Evolutionary conservation across 768 basidiomycete species (phyloP), one percentile per base, ranked within the genome.

Genomic region (Cubamyces sp.): DNA sequence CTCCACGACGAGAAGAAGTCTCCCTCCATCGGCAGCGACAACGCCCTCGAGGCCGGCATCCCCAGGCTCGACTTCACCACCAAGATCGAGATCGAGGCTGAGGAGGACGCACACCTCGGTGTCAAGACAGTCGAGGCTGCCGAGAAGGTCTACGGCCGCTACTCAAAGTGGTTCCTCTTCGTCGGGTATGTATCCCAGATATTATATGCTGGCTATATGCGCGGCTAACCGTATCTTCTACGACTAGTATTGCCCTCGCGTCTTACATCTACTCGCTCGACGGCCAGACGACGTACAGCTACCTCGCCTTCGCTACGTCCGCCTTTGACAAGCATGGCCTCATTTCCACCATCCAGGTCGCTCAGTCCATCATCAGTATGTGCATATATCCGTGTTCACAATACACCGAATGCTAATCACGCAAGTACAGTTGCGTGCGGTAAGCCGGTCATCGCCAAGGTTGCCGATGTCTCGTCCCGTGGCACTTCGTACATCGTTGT

Each of bases 251-350:
- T 64, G 87, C 78, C 11, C 80, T 89, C 1, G 86, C 87, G 0
- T 82, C 87, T 0, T 91, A 89, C 71, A 86, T 90, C 57, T 91
- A 91, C 72, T 88, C 88, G 0, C 79, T 92, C 47, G 90, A 91
- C 61, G 78, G 82, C n/a, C 80, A 82, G 19, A 90, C 88, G 5
- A 90, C 89, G 2, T 86, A 76, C 67, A 80, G 77, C 58, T 91
- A 89, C 72, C 63, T 67, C 54, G 47, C 66, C 9, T 67, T 61
- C 28, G 66, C 66, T 0, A 59, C 66, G 16, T 67, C 66, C 26
- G 21, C 60, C 21, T 64, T 64, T 42, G 66, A 60, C 52, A 60
- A 58, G 43, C 66, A 67, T 52, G 48, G 56, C 40, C 45, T 67
- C 47, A 64, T 67, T 26, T 61, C 64, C 40, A 42, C 68, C 60